Conservation (phyloP, 2,329 filamentous ascomycete genomes). For the Cytospora paraplurivora region DNA sequence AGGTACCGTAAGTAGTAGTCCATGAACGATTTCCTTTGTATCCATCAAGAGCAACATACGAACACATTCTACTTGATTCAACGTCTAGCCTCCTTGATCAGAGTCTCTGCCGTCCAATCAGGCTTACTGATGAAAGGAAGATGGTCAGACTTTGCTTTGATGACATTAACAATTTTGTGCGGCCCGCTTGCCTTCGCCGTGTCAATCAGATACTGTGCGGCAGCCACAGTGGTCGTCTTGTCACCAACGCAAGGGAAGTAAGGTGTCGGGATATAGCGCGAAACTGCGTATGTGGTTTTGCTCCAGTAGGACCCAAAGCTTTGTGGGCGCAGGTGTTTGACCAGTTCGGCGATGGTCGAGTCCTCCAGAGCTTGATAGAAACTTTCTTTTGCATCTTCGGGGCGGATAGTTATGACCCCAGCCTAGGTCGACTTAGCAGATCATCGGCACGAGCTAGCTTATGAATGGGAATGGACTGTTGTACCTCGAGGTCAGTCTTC, state of each 20-base stretch:
- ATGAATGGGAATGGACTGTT: background rate
- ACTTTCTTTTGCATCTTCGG: conserved; percentile 32
- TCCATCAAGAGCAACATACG: too few relatives aligned
- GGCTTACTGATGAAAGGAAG: conserved; percentile 3
- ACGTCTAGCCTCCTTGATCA: background rate
- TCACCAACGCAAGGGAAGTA: conserved; percentile 6
- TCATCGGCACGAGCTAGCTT: background rate
- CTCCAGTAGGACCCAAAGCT: conserved; percentile 32
- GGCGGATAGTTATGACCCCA: conserved; percentile 29
- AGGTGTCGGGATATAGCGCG: conserved; percentile 25
- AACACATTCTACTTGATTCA: background rate
- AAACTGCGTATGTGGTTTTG: conserved; percentile 32
- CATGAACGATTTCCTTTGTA: too few relatives aligned
- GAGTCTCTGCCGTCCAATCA: conserved; percentile 26
- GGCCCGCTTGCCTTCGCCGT: conserved; percentile 1
- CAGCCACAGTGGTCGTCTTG: conserved; percentile 3
- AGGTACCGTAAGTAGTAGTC: too few relatives aligned
- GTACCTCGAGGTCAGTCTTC: conserved; percentile 31
- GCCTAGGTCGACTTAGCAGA: conserved; percentile 21
- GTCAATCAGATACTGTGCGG: conserved; percentile 2
- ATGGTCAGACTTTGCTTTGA: background rate
- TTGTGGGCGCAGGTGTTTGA: conserved; percentile 31
- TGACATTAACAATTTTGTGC: background rate
- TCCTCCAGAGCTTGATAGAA: conserved; percentile 35
- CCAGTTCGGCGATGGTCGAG: conserved; percentile 27